Conservation (phyloP, 139 green algal species). For the Coelastrella sp. region DNA sequence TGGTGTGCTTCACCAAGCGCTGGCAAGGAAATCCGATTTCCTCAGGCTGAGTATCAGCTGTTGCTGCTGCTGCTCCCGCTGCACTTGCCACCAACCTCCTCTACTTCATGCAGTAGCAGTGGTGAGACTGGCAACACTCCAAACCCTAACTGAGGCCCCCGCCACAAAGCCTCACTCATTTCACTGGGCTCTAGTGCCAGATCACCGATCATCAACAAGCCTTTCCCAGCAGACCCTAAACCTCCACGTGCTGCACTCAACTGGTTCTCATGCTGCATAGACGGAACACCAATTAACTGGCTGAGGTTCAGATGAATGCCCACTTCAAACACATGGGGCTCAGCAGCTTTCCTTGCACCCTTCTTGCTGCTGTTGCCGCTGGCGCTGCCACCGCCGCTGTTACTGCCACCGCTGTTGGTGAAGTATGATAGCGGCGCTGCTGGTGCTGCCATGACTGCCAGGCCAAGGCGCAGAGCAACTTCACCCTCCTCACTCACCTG, state of each 20-base stretch:
- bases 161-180: background rate
- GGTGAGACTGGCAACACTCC: background rate
- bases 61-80: background rate
- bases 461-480: constrained; percentile 28
- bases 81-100: background rate
- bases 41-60: too few relatives aligned
- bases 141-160: background rate
- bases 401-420: background rate
- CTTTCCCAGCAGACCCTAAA: background rate
- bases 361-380: background rate
- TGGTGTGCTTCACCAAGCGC: too few relatives aligned
- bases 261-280: background rate
- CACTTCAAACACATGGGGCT: background rate
- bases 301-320: constrained; percentile 7
- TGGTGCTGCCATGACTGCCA: constrained; percentile 1
- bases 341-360: background rate
- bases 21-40: too few relatives aligned
- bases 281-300: background rate
- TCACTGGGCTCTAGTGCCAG: background rate
- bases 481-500: constrained; percentile 35
- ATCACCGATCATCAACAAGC: background rate
- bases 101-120: background rate
- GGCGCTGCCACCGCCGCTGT: background rate
- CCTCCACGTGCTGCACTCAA: background rate
- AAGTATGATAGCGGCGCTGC: background rate